Evolutionary conservation across 129 eudicot genomes (phyloP), one percentile per base, ranked within the genome.

Genomic region (Rutidosis leptorrhynchoides): DNA sequence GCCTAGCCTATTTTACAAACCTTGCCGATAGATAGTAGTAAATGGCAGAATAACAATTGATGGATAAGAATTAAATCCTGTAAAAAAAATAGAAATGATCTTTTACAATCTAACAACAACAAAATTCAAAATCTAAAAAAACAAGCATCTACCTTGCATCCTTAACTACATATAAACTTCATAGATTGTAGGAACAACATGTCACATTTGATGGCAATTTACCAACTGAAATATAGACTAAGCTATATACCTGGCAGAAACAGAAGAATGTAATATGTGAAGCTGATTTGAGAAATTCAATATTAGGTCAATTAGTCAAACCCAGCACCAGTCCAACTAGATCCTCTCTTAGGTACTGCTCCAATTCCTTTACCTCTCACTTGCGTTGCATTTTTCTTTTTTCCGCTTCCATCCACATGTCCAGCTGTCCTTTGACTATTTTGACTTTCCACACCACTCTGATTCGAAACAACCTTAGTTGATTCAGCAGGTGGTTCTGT

Each of bases 241-340:
- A 24, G 69, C 68, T 35, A 72, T 76, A 62, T 67, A 81, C 81
- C 81, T 67, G 76, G 63, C 33, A 55, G 70, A 64, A 64, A 51
- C 53, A 20, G 56, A 65, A 43, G 40, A 26, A 23, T 68, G 28
- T 29, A 61, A 8, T 16, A 58, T 17, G 66, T 63, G 66, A 68
- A 58, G 46, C 46, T 58, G 54, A 76, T 51, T 62, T 42, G 30
- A 20, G 52, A 73, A 17, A 60, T 35, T 20, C 21, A 49, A 21
- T 48, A 49, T 77, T 67, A 79, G 78, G 79, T 83, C 87, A 77
- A 35, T 17, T 88, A 95, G 59, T 93, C 95, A 78, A 93, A 93
- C 65, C 98, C 98, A 66, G 98, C 84, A 62, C 98, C 98, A 22
- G 98, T 93, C 98, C 98, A 93, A 70, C 90, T 76, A 65, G 90